Evolutionary conservation across 1,139 yeast species (phyloP).

Genomic region (Blastobotrys arbuscula): DNA sequence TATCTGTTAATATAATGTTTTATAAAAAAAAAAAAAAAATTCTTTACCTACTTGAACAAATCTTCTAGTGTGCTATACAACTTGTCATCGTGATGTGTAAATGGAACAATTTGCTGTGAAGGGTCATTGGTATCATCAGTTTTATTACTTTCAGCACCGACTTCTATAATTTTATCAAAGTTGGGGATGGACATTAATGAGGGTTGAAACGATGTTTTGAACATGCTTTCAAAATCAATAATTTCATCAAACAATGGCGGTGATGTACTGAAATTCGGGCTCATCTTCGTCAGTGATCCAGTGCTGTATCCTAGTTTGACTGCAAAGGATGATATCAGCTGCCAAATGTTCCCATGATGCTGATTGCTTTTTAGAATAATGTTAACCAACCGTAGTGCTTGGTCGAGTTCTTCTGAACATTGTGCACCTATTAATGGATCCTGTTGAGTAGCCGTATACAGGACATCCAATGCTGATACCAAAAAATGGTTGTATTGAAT

Average conservation of each 20-base stretch:
- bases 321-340: conserved; percentile 20
- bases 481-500: conserved; percentile 28
- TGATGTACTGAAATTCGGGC: neutral
- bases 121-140: neutral
- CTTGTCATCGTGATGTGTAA: conserved; percentile 1
- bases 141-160: neutral
- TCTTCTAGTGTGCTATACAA: conserved; percentile 8
- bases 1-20: conserved; percentile 1
- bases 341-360: conserved; percentile 21
- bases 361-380: conserved; percentile 8
- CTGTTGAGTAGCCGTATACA: conserved; percentile 22
- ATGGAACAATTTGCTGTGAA: neutral
- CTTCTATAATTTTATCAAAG: neutral
- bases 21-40: conserved; percentile 3
- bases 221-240: conserved; percentile 1
- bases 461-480: conserved; percentile 26
- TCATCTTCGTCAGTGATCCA: neutral
- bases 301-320: conserved; percentile 18
- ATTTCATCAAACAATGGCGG: conserved; percentile 8
- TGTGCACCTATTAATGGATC: conserved; percentile 15
- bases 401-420: conserved; percentile 18
- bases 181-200: neutral
- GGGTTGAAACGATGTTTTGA: conserved; percentile 3
- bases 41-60: conserved; percentile 3
- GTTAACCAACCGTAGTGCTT: conserved; percentile 19